Evolutionary conservation across 2,329 filamentous ascomycete species (phyloP), one percentile per base, ranked within the genome.

Genomic region (Colletotrichum lini): DNA sequence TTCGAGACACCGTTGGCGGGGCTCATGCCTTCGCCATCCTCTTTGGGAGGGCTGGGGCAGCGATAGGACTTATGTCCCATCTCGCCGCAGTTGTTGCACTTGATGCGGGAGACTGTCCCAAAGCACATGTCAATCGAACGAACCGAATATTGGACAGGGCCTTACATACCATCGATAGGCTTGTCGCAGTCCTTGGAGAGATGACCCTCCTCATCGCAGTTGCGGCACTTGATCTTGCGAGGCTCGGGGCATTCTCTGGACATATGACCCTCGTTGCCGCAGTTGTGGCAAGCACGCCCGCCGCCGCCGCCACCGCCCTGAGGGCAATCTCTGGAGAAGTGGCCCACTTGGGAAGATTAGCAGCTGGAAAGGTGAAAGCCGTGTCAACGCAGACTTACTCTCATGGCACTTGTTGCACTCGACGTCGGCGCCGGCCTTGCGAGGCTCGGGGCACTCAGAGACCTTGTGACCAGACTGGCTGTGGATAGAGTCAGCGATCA

Each of bases 271-370:
- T 90, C 88, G 50, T 87, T 79, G 23, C 90, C 90, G 74, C 91
- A 93, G 80, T 93, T 93, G 76, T 85, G 85, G 78, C 89, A 90
- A 38, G 79, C 84, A 78, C 85, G 78, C 74, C 84, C 84, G 78
- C 86, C 83, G 70, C 88, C 87, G 70, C 88, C 87, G 67, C 86
- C 85, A 18, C 86, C 85, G 18, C 87, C 90, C 78, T 90, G 83
- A 38, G 92, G 90, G 77, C 91, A 93, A 76, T 98, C 90, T 50
- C 84, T 85, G 44, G 87, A 85, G 75, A 90, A 90, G 75, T 93
- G 91, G 3, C 91, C 91, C 66, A 81, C 86, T 91, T 66, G 21
- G 15, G 3, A 42, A 9, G 3, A n/a, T 52, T 45, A 35, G 63
- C 23, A 74, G 49, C 61, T 38, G 7, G 15, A 4, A 13, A 44